These are phyloP conservation scores for Saccharomyces eubayanus DNA, from an alignment of 805 yeast species.

Conservation along the genomic window DNA sequence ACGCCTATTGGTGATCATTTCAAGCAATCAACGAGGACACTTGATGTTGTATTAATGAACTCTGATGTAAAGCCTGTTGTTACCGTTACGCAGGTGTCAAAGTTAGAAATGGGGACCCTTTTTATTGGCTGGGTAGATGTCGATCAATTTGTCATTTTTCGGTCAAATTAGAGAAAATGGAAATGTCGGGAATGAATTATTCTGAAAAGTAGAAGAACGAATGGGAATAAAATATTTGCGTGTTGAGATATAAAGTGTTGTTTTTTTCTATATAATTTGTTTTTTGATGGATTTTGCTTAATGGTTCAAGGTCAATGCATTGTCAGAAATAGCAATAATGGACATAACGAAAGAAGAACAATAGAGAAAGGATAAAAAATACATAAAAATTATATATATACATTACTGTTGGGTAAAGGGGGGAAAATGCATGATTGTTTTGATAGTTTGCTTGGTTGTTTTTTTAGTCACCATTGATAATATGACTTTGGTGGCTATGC, in stretches of 20 bases:
- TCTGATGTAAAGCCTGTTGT: not conserved
- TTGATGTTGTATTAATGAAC: not conserved
- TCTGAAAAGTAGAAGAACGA: not conserved
- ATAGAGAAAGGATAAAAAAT: not conserved
- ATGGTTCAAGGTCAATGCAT: not conserved
- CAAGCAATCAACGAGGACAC: not conserved
- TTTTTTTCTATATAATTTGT: not conserved
- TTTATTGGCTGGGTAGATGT: not conserved
- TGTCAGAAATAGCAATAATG: not conserved
- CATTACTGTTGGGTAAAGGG: not conserved
- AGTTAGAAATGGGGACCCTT: not conserved
- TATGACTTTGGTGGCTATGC: not conserved
- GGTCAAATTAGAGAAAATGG: not conserved
- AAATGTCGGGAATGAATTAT: not conserved
- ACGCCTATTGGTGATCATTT: slow-evolving; percentile 10
- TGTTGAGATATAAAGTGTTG: not conserved
- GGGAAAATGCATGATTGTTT: not conserved
- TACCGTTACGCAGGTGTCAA: not conserved
- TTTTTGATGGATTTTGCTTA: not conserved
- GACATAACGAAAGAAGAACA: not conserved
- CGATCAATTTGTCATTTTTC: not conserved
- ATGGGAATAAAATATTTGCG: not conserved
- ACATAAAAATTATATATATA: not conserved
- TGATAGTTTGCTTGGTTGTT: not conserved
- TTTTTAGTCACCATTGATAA: not conserved